Conservation (phyloP, 768 basidiomycete genomes). For the Tremella mesenterica region DNA sequence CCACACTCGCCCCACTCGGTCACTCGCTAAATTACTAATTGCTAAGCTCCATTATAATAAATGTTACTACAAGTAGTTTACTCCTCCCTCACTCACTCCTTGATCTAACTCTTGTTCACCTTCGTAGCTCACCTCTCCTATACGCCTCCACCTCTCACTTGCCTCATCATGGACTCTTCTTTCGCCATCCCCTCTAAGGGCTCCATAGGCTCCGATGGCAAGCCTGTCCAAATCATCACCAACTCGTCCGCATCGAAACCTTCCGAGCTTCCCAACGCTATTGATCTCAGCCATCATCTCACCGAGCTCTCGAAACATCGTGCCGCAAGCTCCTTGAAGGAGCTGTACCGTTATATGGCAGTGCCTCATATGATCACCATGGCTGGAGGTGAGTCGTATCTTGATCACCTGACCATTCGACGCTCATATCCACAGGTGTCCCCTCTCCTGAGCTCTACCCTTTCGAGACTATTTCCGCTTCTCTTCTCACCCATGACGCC, state of each 20-base stretch:
- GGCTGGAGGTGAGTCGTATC: constrained; percentile 56
- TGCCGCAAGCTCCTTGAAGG: constrained; percentile 56
- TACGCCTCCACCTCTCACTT: no score
- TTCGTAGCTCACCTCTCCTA: no score
- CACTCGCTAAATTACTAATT: no score
- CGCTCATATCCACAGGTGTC: constrained; percentile 48
- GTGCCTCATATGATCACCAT: constrained; percentile 53
- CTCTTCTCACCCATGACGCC: constrained; percentile 51
- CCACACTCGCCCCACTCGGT: no score
- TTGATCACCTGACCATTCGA: background rate
- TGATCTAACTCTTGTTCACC: no score
- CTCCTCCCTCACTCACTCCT: no score
- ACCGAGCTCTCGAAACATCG: constrained; percentile 53
- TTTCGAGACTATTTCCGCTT: constrained; percentile 55
- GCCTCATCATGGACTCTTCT: constrained; percentile 39
- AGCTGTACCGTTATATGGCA: constrained; percentile 55
- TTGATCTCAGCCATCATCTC: constrained; percentile 67
- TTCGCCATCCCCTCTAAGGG: constrained; percentile 20
- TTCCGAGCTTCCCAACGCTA: constrained; percentile 41
- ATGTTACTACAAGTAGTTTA: no score
- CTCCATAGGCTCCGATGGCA: background rate
- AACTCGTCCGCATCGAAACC: background rate
- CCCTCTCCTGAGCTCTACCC: constrained; percentile 59
- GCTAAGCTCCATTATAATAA: no score
- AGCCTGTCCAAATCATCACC: background rate